Conservation (phyloP, 768 basidiomycete genomes). For the Lentinus brumalis region DNA sequence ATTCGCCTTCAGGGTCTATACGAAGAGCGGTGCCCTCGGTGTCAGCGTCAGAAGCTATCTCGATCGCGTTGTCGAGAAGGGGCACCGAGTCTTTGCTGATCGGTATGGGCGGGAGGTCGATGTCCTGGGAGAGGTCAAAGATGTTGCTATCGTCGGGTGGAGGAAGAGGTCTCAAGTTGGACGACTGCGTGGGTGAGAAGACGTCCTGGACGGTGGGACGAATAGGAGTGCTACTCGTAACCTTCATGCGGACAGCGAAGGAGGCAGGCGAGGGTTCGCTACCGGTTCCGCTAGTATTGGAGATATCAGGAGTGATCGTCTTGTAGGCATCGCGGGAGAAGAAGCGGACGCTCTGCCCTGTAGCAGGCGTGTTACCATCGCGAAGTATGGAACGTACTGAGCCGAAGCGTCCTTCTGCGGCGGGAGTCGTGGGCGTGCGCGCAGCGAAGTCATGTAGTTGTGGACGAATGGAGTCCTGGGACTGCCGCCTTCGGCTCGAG, state of each 20-base stretch:
- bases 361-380: conserved; percentile 69
- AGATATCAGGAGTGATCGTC: conserved; percentile 65
- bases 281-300: conserved; percentile 37
- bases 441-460: conserved; percentile 20
- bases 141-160: conserved; percentile 51
- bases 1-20: conserved; percentile 9
- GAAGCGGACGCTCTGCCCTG: conserved; percentile 80
- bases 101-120: conserved; percentile 54
- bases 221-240: conserved; percentile 34
- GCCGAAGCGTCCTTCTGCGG: conserved; percentile 41
- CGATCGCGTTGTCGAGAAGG: conserved; percentile 40
- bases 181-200: conserved; percentile 39
- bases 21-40: conserved; percentile 16
- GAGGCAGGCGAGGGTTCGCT: conserved; percentile 34
- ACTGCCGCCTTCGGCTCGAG: conserved; percentile 24
- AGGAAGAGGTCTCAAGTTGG: conserved; percentile 41
- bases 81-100: conserved; percentile 23
- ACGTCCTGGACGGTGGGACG: conserved; percentile 47
- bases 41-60: conserved; percentile 34
- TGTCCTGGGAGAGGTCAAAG: conserved; percentile 59
- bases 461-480: conserved; percentile 28
- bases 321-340: conserved; percentile 71
- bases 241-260: conserved; percentile 31
- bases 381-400: conserved; percentile 76
- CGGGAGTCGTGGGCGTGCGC: conserved; percentile 35